Conservation (phyloP, 2,329 filamentous ascomycete genomes). For the Aspergillus eucalypticola region DNA sequence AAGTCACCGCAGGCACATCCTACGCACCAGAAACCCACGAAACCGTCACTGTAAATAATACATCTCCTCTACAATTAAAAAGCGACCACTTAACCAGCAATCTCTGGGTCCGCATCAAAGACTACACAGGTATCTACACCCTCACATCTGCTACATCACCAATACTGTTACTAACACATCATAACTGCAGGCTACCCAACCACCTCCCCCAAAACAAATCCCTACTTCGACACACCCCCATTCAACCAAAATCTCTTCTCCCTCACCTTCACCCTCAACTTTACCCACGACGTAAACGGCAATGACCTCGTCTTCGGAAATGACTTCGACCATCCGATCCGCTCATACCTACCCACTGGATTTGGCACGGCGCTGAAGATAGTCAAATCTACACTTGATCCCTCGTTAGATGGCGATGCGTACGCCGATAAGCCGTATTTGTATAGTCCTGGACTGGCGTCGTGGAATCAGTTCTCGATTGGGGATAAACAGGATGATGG, state of each 20-base stretch:
- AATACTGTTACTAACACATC: background rate
- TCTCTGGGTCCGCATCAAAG: conserved; percentile 73
- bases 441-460: conserved; percentile 78
- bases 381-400: conserved; percentile 88
- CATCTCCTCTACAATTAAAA: conserved; percentile 62
- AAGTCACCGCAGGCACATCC: conserved; percentile 75
- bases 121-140: conserved; percentile 49
- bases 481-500: background rate
- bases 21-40: conserved; percentile 75
- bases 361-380: conserved; percentile 82
- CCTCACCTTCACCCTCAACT: conserved; percentile 75
- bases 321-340: conserved; percentile 89
- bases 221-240: conserved; percentile 73
- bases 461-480: conserved; percentile 70
- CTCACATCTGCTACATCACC: no score
- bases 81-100: conserved; percentile 65
- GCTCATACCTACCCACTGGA: conserved; percentile 80
- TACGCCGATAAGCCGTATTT: conserved; percentile 84
- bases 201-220: conserved; percentile 66
- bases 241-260: conserved; percentile 81
- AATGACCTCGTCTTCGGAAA: conserved; percentile 87
- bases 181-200: conserved; percentile 66
- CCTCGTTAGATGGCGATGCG: conserved; percentile 83
- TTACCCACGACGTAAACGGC: conserved; percentile 66
- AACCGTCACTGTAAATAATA: conserved; percentile 72